Evolutionary conservation across 2,329 filamentous ascomycete genomes (phyloP).

Genomic region (Huntiella savannae): DNA sequence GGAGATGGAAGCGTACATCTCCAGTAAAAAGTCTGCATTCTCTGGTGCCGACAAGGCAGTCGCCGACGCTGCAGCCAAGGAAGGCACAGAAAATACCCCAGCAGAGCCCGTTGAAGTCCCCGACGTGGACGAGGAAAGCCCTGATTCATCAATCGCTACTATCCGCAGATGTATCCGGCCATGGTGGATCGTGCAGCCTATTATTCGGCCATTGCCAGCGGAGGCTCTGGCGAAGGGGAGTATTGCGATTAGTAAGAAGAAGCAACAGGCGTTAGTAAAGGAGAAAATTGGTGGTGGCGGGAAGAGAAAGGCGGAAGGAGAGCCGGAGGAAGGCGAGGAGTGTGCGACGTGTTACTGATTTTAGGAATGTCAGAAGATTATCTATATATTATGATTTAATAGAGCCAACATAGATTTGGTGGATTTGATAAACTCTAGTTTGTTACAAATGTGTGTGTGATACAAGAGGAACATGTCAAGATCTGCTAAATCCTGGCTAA

Average conservation of each 20-base stretch:
- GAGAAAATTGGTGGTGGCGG: conserved; percentile 8
- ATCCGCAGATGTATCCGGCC: conserved; percentile 59
- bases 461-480: too few relatives aligned
- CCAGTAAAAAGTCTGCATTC: conserved; percentile 6
- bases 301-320: too few relatives aligned
- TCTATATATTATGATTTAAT: too few relatives aligned
- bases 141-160: conserved; percentile 26
- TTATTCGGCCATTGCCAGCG: conserved; percentile 67
- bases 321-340: too few relatives aligned
- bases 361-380: too few relatives aligned
- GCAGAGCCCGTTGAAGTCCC: conserved; percentile 17
- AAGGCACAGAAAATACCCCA: not conserved
- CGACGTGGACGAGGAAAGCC: conserved; percentile 34
- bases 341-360: too few relatives aligned
- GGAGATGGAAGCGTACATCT: conserved; percentile 16
- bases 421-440: too few relatives aligned
- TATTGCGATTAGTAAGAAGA: conserved; percentile 55
- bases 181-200: conserved; percentile 81
- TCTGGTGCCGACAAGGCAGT: conserved; percentile 5
- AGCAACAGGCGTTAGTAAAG: conserved; percentile 24
- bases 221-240: conserved; percentile 74
- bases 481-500: too few relatives aligned
- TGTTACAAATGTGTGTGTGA: too few relatives aligned
- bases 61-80: conserved; percentile 13
- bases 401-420: too few relatives aligned